These are phyloP conservation scores for Macadamia tetraphylla DNA, from an alignment of 164 flowering plant genomes.

Conservation along the genomic window DNA sequence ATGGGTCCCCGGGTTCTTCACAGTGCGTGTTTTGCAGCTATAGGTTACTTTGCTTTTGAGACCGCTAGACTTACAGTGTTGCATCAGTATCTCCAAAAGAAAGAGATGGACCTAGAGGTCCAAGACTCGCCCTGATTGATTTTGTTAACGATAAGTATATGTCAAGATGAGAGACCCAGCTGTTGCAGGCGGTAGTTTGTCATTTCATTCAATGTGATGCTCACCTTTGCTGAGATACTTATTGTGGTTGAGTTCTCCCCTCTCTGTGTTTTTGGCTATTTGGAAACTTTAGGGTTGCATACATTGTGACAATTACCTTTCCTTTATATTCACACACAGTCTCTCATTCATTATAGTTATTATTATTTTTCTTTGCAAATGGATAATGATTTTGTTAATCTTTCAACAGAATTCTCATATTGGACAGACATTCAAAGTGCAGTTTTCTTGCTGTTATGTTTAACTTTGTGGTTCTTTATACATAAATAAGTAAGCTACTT, in stretches of 20 bases:
- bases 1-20: conserved; percentile 91
- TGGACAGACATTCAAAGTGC: too few relatives aligned
- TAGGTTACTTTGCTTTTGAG: conserved; percentile 98
- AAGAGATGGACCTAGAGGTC: conserved; percentile 31
- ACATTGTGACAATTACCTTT: neutral
- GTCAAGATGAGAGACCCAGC: neutral
- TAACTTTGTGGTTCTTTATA: too few relatives aligned
- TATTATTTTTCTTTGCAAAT: too few relatives aligned
- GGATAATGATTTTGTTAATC: too few relatives aligned
- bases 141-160: neutral
- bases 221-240: too few relatives aligned
- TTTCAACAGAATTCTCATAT: too few relatives aligned
- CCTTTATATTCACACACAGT: neutral
- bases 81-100: conserved; percentile 53
- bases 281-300: too few relatives aligned
- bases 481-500: too few relatives aligned
- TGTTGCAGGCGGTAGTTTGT: neutral
- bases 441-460: too few relatives aligned
- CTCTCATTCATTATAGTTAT: too few relatives aligned
- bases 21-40: conserved; percentile 89
- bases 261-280: too few relatives aligned
- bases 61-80: conserved; percentile 78
- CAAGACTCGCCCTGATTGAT: conserved; percentile 21
- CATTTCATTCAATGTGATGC: neutral
- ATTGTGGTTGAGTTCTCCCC: too few relatives aligned